Percentiles rank a stretch among this genome's conserved stretches.
Conservation (phyloP, 768 basidiomycete species). For the Suillus lakei region DNA sequence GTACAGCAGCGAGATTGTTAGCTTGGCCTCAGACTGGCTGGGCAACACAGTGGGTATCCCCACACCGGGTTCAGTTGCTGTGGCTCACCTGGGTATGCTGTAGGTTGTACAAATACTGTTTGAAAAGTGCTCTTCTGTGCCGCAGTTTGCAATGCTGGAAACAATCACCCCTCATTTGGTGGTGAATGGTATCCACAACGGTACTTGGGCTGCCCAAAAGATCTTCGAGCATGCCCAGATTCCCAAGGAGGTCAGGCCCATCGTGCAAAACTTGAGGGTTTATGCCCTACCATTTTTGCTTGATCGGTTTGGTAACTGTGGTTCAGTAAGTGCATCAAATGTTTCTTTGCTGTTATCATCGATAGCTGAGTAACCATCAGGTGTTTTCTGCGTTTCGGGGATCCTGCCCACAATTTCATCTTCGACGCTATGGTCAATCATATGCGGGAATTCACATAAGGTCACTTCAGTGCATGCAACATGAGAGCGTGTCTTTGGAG, state of each 20-base stretch:
- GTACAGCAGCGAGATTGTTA: conserved; percentile 94
- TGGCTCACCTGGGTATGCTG: conserved; percentile 10
- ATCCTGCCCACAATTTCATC: conserved; percentile 92
- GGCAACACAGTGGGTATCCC: conserved; percentile 73
- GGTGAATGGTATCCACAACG: conserved; percentile 98
- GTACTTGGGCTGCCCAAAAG: conserved; percentile 99
- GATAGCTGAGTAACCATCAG: conserved; percentile 41
- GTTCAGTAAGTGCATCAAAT: conserved; percentile 68
- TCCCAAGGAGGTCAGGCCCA: conserved; percentile 83
- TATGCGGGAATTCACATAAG: conserved; percentile 98
- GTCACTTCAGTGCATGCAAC: conserved; percentile 95
- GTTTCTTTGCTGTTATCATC: not conserved
- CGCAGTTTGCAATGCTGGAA: conserved; percentile 91
- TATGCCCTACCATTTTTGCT: conserved; percentile 95
- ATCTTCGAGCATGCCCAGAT: conserved; percentile 94
- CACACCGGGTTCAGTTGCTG: conserved; percentile 5
- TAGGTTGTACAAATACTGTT: conserved; percentile 97
- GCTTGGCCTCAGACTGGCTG: conserved; percentile 96
- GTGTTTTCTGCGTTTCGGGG: conserved; percentile 88
- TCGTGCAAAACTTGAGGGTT: conserved; percentile 85
- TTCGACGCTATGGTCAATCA: conserved; percentile 98
- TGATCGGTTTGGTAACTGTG: conserved; percentile 93
- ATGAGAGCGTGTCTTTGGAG: conserved; percentile 97
- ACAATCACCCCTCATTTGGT: conserved; percentile 92
- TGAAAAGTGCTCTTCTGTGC: conserved; percentile 79